Evolutionary conservation across 805 yeast species (phyloP).

Genomic region (Teunomyces lycoperdinae): DNA sequence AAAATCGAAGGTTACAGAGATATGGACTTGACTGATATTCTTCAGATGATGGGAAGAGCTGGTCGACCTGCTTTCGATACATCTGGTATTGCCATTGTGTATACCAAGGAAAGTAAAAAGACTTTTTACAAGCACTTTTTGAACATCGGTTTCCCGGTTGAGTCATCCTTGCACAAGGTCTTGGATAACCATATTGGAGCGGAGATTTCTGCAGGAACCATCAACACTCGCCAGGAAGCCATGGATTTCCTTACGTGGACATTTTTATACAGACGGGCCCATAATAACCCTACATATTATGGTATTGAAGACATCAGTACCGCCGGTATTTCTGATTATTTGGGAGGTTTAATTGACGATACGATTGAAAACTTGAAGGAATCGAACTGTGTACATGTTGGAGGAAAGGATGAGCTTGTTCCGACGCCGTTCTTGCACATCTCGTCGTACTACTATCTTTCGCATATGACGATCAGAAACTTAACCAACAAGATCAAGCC

Average conservation of each 20-base stretch:
- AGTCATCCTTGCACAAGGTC: conserved; percentile 74
- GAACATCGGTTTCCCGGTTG: conserved; percentile 81
- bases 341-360: conserved; percentile 64
- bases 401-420: conserved; percentile 47
- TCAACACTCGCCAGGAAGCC: conserved; percentile 62
- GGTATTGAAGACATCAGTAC: conserved; percentile 62
- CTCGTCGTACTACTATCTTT: conserved; percentile 87
- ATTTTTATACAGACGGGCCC: conserved; percentile 68
- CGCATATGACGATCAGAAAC: conserved; percentile 82
- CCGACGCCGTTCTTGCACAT: conserved; percentile 84
- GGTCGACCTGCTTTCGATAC: conserved; percentile 82
- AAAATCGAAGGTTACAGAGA: conserved; percentile 69
- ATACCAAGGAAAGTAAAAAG: conserved; percentile 72
- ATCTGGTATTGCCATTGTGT: conserved; percentile 73
- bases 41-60: conserved; percentile 78
- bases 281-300: conserved; percentile 74
- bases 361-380: conserved; percentile 65
- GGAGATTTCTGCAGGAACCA: conserved; percentile 70
- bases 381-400: conserved; percentile 63
- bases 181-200: conserved; percentile 80
- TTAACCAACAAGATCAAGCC: conserved; percentile 53
- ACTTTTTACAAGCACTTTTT: conserved; percentile 73
- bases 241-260: conserved; percentile 78
- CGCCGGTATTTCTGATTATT: conserved; percentile 54
- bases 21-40: conserved; percentile 78